Conservation (phyloP, 2,329 filamentous ascomycete genomes). For the Xylariaceae sp. region DNA sequence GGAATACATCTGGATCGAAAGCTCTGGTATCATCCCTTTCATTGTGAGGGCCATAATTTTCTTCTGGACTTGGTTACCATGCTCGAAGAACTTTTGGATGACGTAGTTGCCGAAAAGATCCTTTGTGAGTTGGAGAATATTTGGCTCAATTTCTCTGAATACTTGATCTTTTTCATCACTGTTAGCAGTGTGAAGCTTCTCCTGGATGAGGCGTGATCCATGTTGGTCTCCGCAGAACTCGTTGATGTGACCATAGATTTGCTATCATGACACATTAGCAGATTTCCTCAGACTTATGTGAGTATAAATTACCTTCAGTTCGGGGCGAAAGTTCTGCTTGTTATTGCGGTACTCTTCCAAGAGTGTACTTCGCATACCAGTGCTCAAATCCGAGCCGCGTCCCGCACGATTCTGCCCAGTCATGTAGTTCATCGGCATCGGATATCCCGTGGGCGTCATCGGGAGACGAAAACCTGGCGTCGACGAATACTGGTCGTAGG, state of each 20-base stretch:
- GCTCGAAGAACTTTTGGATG: constrained; percentile 95
- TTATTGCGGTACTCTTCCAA: constrained; percentile 77
- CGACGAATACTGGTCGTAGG: constrained; percentile 38
- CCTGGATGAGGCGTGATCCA: constrained; percentile 92
- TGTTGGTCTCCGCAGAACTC: constrained; percentile 96
- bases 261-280: constrained; percentile 40
- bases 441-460: constrained; percentile 35
- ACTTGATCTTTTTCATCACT: constrained; percentile 93
- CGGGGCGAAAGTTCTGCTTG: constrained; percentile 71
- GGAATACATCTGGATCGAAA: constrained; percentile 88
- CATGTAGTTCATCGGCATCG: constrained; percentile 28
- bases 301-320: constrained; percentile 62
- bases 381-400: constrained; percentile 57
- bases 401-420: constrained; percentile 36
- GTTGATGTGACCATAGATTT: constrained; percentile 83
- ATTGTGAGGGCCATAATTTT: constrained; percentile 80
- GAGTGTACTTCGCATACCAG: constrained; percentile 65
- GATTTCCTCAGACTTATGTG: not conserved
- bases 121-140: constrained; percentile 85
- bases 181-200: constrained; percentile 86
- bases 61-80: constrained; percentile 92
- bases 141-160: constrained; percentile 81
- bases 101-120: constrained; percentile 99
- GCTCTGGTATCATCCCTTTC: constrained; percentile 75
- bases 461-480: constrained; percentile 35